phyloP scores from a whole-genome alignment of 2,329 filamentous ascomycete genomes.

The Penicillium sp. region DNA sequence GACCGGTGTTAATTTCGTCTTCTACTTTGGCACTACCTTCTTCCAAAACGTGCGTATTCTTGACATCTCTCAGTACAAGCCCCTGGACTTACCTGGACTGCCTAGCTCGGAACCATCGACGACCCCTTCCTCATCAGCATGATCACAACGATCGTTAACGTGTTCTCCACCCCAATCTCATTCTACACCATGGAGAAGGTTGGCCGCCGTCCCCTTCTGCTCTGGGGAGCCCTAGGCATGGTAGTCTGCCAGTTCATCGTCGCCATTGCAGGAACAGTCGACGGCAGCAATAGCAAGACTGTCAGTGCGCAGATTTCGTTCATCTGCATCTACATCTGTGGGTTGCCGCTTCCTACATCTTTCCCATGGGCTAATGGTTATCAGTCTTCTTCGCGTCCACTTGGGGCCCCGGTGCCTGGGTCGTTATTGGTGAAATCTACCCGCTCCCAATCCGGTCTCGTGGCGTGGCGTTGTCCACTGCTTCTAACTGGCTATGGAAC shows the following conservation, averaged over 20 bases:
- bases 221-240: conserved; percentile 82
- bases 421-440: conserved; percentile 87
- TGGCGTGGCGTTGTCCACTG: conserved; percentile 83
- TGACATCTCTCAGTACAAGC: neutral
- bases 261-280: conserved; percentile 72
- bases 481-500: conserved; percentile 93
- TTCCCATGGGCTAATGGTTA: neutral
- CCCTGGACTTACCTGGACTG: neutral
- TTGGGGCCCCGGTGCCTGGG: conserved; percentile 77
- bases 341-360: neutral
- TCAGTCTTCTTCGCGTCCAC: conserved; percentile 80
- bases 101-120: conserved; percentile 71
- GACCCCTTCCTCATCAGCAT: conserved; percentile 84
- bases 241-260: conserved; percentile 85
- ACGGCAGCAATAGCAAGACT: conserved; percentile 52
- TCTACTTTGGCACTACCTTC: conserved; percentile 85
- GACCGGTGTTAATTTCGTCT: conserved; percentile 93
- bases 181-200: conserved; percentile 85
- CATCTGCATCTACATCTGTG: conserved; percentile 84
- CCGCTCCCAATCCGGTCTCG: conserved; percentile 86
- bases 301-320: conserved; percentile 77
- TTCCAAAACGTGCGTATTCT: conserved; percentile 57
- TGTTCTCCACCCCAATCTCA: conserved; percentile 80
- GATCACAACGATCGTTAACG: conserved; percentile 87
- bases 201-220: conserved; percentile 79